Conservation (phyloP, 2,329 filamentous ascomycete genomes). For the Pezicula neosporulosa region DNA sequence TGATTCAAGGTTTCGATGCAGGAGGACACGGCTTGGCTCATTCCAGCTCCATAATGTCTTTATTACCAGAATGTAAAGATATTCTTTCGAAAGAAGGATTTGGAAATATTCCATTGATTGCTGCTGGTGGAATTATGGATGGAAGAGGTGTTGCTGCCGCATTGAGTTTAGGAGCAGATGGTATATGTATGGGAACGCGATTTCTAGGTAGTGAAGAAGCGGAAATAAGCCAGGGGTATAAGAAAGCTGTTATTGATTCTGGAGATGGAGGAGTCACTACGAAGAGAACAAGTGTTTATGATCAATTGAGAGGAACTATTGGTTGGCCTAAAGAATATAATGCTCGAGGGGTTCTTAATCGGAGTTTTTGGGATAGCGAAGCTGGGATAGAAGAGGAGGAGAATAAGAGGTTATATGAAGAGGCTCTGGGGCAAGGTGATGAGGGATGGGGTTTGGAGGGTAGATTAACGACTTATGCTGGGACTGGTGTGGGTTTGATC, state of each 20-base stretch:
- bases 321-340: conserved; percentile 56
- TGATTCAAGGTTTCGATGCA: conserved; percentile 33
- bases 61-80: conserved; percentile 32
- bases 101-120: conserved; percentile 25
- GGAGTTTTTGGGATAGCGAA: conserved; percentile 41
- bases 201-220: conserved; percentile 45
- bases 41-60: conserved; percentile 27
- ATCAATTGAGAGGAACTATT: conserved; percentile 48
- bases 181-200: conserved; percentile 46
- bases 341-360: conserved; percentile 55
- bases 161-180: conserved; percentile 32
- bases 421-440: conserved; percentile 46
- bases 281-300: conserved; percentile 46
- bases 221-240: conserved; percentile 41
- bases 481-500: conserved; percentile 57
- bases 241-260: conserved; percentile 39
- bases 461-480: conserved; percentile 60
- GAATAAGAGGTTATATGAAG: conserved; percentile 36
- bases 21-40: conserved; percentile 32
- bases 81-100: conserved; percentile 18
- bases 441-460: conserved; percentile 47
- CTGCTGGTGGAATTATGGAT: conserved; percentile 34
- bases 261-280: conserved; percentile 49
- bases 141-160: conserved; percentile 32
- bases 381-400: conserved; percentile 34